Percentiles rank a stretch among this genome's conserved stretches.
These are phyloP conservation scores for Pulicaria dysenterica DNA, from an alignment of 129 eudicot genomes.

Conservation along the genomic window DNA sequence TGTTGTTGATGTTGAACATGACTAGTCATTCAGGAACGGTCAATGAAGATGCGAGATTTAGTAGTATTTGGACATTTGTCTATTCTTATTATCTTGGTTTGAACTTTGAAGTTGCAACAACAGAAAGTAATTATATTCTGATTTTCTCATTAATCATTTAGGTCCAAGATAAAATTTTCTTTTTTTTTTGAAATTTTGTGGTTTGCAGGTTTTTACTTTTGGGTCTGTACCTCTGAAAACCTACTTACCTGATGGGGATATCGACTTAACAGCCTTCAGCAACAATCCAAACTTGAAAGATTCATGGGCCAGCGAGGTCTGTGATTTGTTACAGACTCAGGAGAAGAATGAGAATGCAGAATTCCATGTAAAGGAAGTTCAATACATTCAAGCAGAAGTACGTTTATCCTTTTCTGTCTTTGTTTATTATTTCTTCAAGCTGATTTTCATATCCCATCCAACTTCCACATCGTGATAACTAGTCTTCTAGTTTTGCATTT, in stretches of 20 bases:
- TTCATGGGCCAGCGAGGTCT: slow-evolving; percentile 85
- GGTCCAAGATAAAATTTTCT: background rate
- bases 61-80: background rate
- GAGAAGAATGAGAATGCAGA: slow-evolving; percentile 94
- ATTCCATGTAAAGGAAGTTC: slow-evolving; percentile 94
- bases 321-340: slow-evolving; percentile 76
- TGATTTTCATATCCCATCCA: background rate
- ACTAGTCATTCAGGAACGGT: background rate
- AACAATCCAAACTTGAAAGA: slow-evolving; percentile 67
- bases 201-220: slow-evolving; percentile 77
- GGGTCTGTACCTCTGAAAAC: slow-evolving; percentile 99
- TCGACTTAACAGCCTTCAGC: slow-evolving; percentile 83
- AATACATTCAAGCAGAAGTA: slow-evolving; percentile 99
- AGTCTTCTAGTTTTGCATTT: background rate
- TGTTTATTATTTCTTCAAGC: slow-evolving; percentile 3
- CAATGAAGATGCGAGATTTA: background rate
- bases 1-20: slow-evolving; percentile 15
- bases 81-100: no score
- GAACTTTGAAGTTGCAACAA: background rate
- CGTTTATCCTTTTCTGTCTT: slow-evolving; percentile 5
- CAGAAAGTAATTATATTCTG: background rate
- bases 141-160: background rate
- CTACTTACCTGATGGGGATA: slow-evolving; percentile 97
- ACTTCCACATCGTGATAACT: background rate
- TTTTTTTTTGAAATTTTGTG: background rate